Evolutionary conservation across 306 rosid species (phyloP), one percentile per base, ranked within the genome.

Genomic region (cucumber (Cucumis sativus)): DNA sequence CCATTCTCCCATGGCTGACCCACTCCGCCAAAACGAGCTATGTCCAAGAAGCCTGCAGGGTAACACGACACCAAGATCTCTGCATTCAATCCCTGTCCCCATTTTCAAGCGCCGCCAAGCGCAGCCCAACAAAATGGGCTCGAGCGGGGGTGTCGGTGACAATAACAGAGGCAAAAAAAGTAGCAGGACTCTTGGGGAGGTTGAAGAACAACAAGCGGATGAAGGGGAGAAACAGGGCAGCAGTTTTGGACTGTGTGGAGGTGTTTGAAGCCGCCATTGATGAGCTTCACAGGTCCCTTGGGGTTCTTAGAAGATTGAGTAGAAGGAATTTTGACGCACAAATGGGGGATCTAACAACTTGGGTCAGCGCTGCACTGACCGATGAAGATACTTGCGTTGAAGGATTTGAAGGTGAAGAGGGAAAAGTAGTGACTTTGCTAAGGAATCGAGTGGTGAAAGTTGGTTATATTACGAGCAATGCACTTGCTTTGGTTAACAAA

Each of bases 321-420:
- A 83, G 67, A 80, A 87, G 59, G n/a, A 77, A 88, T 0, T 91
- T 91, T 43, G 77, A 81, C n/a, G 52, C 80, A 1, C 90, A 87
- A 35, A 87, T 91, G 88, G 83, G 76, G 4, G 88, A 89, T 79
- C 86, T 91, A 1, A 85, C 62, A 3, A 84, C 97, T 49, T 91
- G 97, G 97, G 75, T 89, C 3, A 91, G 95, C 77, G 84, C 97
- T n/a, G 88, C 91, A 4, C 87, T 91, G 8, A 88, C 90, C 3
- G 79, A 91, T 66, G 82, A 68, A 68, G 83, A 84, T 43, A 91
- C 92, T 54, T 88, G 92, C 79, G 79, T 85, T 39, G 88, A 91
- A 70, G 96, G 92, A 7, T 86, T 91, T 58, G 83, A 81, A 78
- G 83, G 84, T 51, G 41, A 57, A 23, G 78, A 47, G 13, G 85